Evolutionary conservation across 306 rosid genomes (phyloP), one percentile per base, ranked within the genome.

Genomic region (Hippophae tibetana): DNA sequence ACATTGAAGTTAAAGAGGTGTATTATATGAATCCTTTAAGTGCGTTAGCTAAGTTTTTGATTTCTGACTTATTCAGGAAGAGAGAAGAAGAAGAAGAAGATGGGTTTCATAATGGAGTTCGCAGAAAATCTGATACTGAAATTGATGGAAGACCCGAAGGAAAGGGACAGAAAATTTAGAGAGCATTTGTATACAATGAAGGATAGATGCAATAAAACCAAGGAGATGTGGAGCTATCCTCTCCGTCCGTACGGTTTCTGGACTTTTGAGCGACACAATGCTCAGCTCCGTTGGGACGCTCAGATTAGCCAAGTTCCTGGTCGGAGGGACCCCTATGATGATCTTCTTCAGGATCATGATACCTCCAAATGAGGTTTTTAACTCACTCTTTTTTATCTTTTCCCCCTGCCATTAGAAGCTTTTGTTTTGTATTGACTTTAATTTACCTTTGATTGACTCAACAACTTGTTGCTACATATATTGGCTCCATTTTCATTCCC

Each of bases 191-290:
- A 78, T 42, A 75, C 84, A 0, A 72, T 74, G 14, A 76, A 77
- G 76, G 89, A 86, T 27, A 62, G 75, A 49, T 88, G 95, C 67
- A 47, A 8, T 9, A 88, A 86, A 90, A 84, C 96, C 41, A 92
- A 82, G 74, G 95, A 92, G 85, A 92, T 92, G 90, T 86, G 94
- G 89, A 80, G 76, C 54, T 71, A 62, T 14, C 97, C 97, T 13
- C 74, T 88, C 47, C 80, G 99, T 10, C 99, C 99, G 26, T 88
- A 88, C 12, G 96, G 97, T 1, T 88, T 93, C 66, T 92, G 99
- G 99, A 92, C 96, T 66, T 83, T 92, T 46, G 99, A 92, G 25
- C 95, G 95, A 75, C 96, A 92, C 72, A 92, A 92, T 70, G 64
- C 89, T 41, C 99, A 88, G 79, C 86, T 92, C 58, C 73, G 72